Evolutionary conservation across 257 asterid species (phyloP), one percentile per base, ranked within the genome.

Genomic region (Gentiana dahurica): DNA sequence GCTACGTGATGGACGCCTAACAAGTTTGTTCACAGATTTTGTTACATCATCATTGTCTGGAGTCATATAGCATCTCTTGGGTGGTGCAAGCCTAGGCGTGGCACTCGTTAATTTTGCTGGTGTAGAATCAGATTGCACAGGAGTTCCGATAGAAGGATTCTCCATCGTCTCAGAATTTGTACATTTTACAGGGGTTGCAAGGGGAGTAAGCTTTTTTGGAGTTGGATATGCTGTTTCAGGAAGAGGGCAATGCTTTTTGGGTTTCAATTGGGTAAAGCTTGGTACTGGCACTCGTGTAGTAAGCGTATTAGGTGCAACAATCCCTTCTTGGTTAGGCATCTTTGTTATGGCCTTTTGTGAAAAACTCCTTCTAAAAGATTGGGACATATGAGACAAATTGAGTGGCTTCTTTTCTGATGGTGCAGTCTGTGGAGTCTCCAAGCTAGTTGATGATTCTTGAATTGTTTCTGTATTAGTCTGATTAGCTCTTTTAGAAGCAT

Each of bases 21-120:
- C 69, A 3, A 83, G 79, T 73, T 83, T 85, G 65, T 39, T 71
- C 6, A 83, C 84, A 4, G 84, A 58, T 37, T 63, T 64, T 48
- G 54, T 65, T 39, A 73, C 63, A 60, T 70, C 76, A 13, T 81
- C 83, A 12, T 77, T 82, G 36, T 75, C 84, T 2, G 94, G 87
- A 75, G 88, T 92, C 95, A 75, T 77, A 72, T 59, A 60, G 57
- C 87, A 59, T 75, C 94, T 81, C 77, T 80, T 85, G 3, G 86
- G 77, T 12, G 94, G 77, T 58, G 54, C 69, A 47, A 71, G 80
- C 41, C n/a, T 37, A 8, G 95, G 97, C 13, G 97, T 87, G 38
- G 83, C 64, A 64, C 72, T 74, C 85, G 72, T 82, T 65, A 79
- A 67, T 66, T 68, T 77, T 32, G 81, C 76, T 13, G 95, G 89